Percentiles rank a stretch among this genome's conserved stretches.
Conservation (phyloP, 768 basidiomycete genomes). For the Kwoniella newhampshirensis region DNA sequence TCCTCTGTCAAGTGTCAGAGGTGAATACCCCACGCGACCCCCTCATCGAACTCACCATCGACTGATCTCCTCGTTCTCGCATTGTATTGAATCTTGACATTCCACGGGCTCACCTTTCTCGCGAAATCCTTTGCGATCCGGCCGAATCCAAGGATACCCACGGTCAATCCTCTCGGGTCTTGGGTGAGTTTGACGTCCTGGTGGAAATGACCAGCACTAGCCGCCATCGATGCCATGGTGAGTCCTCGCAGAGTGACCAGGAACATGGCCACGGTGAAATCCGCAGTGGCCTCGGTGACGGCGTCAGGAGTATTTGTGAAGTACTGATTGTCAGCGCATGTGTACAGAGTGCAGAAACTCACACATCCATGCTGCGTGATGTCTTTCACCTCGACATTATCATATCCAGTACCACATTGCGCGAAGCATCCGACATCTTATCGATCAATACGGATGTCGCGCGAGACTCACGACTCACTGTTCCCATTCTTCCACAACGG, state of each 20-base stretch:
- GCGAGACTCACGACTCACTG: constrained; percentile 6
- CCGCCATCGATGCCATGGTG: constrained; percentile 17
- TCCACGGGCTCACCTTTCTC: constrained; percentile 22
- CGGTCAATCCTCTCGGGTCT: constrained; percentile 26
- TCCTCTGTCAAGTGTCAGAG: too few relatives aligned
- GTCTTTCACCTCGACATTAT: constrained; percentile 22
- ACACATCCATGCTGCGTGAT: constrained; percentile 20
- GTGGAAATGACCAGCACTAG: constrained; percentile 19
- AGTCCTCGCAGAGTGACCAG: constrained; percentile 23
- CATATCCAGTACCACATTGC: constrained; percentile 34
- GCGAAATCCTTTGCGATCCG: constrained; percentile 34
- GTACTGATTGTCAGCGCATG: constrained; percentile 9
- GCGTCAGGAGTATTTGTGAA: constrained; percentile 41
- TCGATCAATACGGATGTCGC: too few relatives aligned
- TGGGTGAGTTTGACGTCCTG: constrained; percentile 23
- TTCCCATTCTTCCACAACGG: constrained; percentile 31
- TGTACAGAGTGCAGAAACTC: neutral
- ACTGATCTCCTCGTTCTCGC: constrained; percentile 20
- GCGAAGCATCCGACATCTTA: constrained; percentile 29
- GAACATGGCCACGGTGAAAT: constrained; percentile 34
- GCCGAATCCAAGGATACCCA: constrained; percentile 34
- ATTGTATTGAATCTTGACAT: constrained; percentile 33
- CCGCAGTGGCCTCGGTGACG: constrained; percentile 32
- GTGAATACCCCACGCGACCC: too few relatives aligned
- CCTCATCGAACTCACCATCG: too few relatives aligned